phyloP scores from a whole-genome alignment of 441 rosid genomes.

The Rhodomyrtus psidioides region DNA sequence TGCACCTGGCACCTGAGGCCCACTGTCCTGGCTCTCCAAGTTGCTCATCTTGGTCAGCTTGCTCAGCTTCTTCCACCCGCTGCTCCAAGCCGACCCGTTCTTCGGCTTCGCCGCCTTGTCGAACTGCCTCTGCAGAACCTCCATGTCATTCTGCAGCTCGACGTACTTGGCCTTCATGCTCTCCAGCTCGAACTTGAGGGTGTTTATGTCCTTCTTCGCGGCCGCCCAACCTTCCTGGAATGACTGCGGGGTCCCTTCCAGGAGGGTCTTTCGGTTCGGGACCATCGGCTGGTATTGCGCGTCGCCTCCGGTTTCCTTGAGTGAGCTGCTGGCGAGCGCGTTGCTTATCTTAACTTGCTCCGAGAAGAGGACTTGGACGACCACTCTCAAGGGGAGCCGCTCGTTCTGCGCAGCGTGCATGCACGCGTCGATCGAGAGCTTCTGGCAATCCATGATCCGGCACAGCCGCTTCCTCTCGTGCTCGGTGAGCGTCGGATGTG shows the following conservation, averaged over 20 bases:
- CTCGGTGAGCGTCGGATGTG: constrained; percentile 87
- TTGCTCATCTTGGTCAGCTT: constrained; percentile 62
- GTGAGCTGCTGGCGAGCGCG: constrained; percentile 53
- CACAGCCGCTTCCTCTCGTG: constrained; percentile 94
- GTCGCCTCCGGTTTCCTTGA: constrained; percentile 52
- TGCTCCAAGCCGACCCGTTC: constrained; percentile 66
- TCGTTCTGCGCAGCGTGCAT: constrained; percentile 98
- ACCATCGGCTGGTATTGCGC: constrained; percentile 61
- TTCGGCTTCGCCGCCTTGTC: constrained; percentile 70
- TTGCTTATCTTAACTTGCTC: constrained; percentile 91
- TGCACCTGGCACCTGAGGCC: constrained; percentile 34
- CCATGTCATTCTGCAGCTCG: constrained; percentile 89
- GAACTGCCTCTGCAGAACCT: constrained; percentile 69
- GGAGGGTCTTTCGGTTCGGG: constrained; percentile 67
- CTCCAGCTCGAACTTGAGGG: constrained; percentile 84
- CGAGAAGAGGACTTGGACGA: constrained; percentile 90
- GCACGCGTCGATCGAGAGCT: constrained; percentile 91
- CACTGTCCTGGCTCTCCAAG: constrained; percentile 50
- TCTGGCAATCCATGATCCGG: constrained; percentile 94
- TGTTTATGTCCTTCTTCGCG: constrained; percentile 86
- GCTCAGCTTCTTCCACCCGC: constrained; percentile 93
- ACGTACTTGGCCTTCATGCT: constrained; percentile 70
- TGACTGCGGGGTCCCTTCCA: constrained; percentile 84
- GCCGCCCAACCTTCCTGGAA: constrained; percentile 96
- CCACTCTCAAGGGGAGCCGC: constrained; percentile 77